Percentiles rank a stretch among this genome's conserved stretches.
phyloP scores from a whole-genome alignment of 208 protist genomes.

The Porcisia deanei region DNA sequence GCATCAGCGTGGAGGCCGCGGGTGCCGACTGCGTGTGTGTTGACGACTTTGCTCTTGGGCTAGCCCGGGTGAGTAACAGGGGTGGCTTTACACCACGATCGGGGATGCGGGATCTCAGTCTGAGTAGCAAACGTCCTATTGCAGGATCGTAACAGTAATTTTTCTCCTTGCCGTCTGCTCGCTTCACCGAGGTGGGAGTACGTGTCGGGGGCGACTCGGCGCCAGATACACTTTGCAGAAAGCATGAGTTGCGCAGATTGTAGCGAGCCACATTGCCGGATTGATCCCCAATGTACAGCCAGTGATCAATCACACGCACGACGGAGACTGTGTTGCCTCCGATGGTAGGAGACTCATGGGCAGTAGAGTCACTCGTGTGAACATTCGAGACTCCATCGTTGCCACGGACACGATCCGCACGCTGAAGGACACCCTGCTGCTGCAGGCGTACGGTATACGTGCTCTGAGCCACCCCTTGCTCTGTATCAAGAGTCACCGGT shows the following conservation, averaged over 20 bases:
- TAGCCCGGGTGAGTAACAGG: neutral
- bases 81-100: constrained; percentile 16
- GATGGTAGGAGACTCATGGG: neutral
- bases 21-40: neutral
- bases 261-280: constrained; percentile 25
- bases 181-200: neutral
- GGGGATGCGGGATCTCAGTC: constrained; percentile 17
- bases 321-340: constrained; percentile 16
- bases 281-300: constrained; percentile 32
- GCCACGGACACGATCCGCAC: constrained; percentile 12
- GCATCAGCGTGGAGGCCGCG: neutral
- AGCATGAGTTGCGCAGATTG: constrained; percentile 13
- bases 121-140: neutral
- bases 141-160: neutral
- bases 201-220: neutral
- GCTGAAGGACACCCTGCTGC: constrained; percentile 10
- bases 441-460: constrained; percentile 12
- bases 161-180: neutral
- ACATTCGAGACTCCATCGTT: neutral
- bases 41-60: neutral
- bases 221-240: neutral
- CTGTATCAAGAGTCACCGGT: constrained; percentile 3
- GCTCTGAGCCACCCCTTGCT: neutral
- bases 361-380: neutral
- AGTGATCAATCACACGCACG: constrained; percentile 19